Conservation (phyloP, 1,284 basidiomycete genomes). For the Melampsora allii-populina region DNA sequence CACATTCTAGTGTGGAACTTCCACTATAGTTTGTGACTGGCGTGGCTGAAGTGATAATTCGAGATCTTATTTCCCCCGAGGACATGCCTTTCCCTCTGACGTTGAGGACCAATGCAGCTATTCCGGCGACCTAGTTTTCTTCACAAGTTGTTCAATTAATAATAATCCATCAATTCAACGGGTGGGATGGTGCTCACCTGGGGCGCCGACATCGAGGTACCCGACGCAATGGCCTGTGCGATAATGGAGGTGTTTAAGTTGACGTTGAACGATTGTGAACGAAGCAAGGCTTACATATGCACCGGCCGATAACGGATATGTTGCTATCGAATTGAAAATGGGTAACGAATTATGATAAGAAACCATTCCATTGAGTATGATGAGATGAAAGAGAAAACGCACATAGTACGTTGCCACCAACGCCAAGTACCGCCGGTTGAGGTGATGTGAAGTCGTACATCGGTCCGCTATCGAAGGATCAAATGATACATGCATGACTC, state of each 20-base stretch:
- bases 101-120: conserved; percentile 39
- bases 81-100: conserved; percentile 23
- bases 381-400: not conserved
- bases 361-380: too few relatives aligned
- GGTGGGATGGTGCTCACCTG: conserved; percentile 1
- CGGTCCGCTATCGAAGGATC: conserved; percentile 16
- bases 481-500: not conserved
- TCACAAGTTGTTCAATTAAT: not conserved
- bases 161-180: too few relatives aligned
- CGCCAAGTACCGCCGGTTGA: conserved; percentile 36
- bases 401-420: conserved; percentile 43
- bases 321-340: conserved; percentile 9
- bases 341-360: too few relatives aligned
- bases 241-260: not conserved
- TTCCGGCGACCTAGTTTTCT: conserved; percentile 24
- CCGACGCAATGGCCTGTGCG: conserved; percentile 36
- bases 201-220: conserved; percentile 36
- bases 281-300: conserved; percentile 25
- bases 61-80: conserved; percentile 20
- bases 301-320: conserved; percentile 31
- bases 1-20: conserved; percentile 37
- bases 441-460: conserved; percentile 37
- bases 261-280: not conserved
- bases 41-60: conserved; percentile 21
- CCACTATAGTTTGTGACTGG: conserved; percentile 32